These are phyloP conservation scores for Lasiosphaeria hispida DNA, from an alignment of 495 filamentous ascomycete genomes.

Conservation along the genomic window DNA sequence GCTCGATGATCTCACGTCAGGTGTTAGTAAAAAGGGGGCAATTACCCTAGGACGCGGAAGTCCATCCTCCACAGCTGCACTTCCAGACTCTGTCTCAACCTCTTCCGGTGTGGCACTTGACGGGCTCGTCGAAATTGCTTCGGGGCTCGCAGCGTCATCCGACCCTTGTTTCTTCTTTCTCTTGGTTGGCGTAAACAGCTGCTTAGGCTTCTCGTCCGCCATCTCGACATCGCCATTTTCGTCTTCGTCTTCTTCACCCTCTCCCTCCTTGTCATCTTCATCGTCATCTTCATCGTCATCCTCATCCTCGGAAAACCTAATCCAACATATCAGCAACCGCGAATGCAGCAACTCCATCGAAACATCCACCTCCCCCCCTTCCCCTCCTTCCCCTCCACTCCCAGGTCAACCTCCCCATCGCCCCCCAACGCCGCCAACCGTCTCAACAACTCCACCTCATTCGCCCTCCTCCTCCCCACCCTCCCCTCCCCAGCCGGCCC, in stretches of 20 bases:
- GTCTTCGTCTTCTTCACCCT: conserved; percentile 57
- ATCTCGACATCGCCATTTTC: conserved; percentile 55
- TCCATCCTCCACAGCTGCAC: conserved; percentile 52
- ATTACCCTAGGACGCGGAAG: conserved; percentile 57
- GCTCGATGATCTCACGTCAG: background rate
- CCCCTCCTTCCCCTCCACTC: conserved; percentile 35
- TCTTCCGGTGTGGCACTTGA: conserved; percentile 39
- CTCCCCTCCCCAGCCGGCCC: conserved; percentile 45
- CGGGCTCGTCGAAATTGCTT: conserved; percentile 29
- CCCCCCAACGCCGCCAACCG: conserved; percentile 74
- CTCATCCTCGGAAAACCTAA: conserved; percentile 66
- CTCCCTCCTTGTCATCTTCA: conserved; percentile 65
- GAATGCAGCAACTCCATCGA: conserved; percentile 79
- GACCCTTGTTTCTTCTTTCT: conserved; percentile 45
- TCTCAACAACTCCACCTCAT: conserved; percentile 83
- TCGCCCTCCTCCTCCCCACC: conserved; percentile 68
- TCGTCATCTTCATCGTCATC: conserved; percentile 66
- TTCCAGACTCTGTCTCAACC: conserved; percentile 45
- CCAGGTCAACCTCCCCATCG: conserved; percentile 41
- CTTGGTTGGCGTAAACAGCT: conserved; percentile 40
- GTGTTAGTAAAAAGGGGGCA: background rate
- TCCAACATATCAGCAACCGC: conserved; percentile 48
- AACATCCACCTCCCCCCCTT: conserved; percentile 54
- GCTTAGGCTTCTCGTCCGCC: conserved; percentile 33
- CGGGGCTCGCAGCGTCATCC: conserved; percentile 34